A percentile compares a stretch with the other conserved stretches of the same genome.
These are phyloP conservation scores for Plasmodium sp. DNA, from an alignment of 169 alveolate genomes.

Conservation along the genomic window DNA sequence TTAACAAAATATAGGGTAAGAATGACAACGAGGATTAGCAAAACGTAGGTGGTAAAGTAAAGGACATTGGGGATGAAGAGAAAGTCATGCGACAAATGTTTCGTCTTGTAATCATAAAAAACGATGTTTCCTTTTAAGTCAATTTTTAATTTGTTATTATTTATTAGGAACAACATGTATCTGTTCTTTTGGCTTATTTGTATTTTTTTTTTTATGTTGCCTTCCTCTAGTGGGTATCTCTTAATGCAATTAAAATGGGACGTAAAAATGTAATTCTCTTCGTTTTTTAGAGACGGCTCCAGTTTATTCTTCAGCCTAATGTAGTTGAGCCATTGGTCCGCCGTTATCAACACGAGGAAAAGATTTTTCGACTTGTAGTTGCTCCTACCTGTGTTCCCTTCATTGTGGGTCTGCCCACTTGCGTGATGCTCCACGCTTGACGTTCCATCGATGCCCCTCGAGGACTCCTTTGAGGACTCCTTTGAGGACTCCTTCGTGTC, in stretches of 20 bases:
- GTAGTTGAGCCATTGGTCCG: slow-evolving; percentile 62
- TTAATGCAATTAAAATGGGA: slow-evolving; percentile 64
- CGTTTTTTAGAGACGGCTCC: slow-evolving; percentile 53
- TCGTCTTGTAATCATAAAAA: slow-evolving; percentile 68
- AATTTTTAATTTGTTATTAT: slow-evolving; percentile 39
- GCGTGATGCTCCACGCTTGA: not conserved
- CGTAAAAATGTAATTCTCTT: slow-evolving; percentile 62
- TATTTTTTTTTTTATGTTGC: slow-evolving; percentile 31
- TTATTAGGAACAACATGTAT: slow-evolving; percentile 61
- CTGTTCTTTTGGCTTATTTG: slow-evolving; percentile 61
- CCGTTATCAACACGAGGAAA: slow-evolving; percentile 56
- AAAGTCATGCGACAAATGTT: slow-evolving; percentile 57
- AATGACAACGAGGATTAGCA: not conserved
- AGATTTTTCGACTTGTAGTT: slow-evolving; percentile 16
- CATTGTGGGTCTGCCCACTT: not conserved
- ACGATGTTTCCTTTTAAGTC: slow-evolving; percentile 49
- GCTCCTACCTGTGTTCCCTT: not conserved
- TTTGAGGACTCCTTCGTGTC: not conserved
- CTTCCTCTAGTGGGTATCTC: slow-evolving; percentile 59
- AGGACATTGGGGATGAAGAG: slow-evolving; percentile 55
- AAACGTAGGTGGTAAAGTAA: not conserved
- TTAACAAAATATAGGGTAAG: slow-evolving; percentile 21
- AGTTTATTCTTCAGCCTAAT: slow-evolving; percentile 53
- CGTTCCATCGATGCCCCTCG: not conserved
- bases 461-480: not conserved